phyloP scores from a whole-genome alignment of 2,329 filamentous ascomycete genomes.

The Metarhizium guizhouense region DNA sequence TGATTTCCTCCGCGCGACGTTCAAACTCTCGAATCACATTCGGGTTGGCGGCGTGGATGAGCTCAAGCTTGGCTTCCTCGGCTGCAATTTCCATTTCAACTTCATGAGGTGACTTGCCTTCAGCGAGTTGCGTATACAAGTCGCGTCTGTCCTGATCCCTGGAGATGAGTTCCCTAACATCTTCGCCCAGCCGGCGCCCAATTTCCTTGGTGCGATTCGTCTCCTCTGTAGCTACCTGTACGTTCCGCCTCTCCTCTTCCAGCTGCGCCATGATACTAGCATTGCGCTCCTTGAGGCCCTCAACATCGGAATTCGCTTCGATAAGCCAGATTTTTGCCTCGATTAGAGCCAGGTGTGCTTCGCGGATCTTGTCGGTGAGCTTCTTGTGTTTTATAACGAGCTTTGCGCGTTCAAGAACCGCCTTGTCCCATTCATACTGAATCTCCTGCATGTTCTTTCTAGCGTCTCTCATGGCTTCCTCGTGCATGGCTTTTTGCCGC shows the following conservation, averaged over 20 bases:
- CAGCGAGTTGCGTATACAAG: slow-evolving; percentile 33
- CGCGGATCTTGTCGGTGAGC: slow-evolving; percentile 52
- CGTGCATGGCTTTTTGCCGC: slow-evolving; percentile 18
- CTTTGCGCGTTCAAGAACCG: slow-evolving; percentile 47
- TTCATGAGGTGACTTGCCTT: slow-evolving; percentile 48
- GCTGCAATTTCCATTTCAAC: slow-evolving; percentile 66
- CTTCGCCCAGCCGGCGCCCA: slow-evolving; percentile 19
- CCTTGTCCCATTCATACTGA: slow-evolving; percentile 43
- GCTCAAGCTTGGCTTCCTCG: slow-evolving; percentile 65
- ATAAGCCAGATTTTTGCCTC: slow-evolving; percentile 62
- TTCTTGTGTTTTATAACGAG: slow-evolving; percentile 44
- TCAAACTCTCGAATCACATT: slow-evolving; percentile 71
- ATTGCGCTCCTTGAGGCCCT: slow-evolving; percentile 59
- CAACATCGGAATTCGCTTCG: slow-evolving; percentile 76
- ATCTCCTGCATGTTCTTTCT: slow-evolving; percentile 36
- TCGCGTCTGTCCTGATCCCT: slow-evolving; percentile 29
- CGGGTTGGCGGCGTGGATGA: slow-evolving; percentile 71
- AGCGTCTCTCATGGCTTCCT: slow-evolving; percentile 23
- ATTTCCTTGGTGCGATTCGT: slow-evolving; percentile 27
- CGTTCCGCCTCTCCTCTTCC: slow-evolving; percentile 32
- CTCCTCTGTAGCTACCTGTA: slow-evolving; percentile 27
- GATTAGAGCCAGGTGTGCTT: slow-evolving; percentile 53
- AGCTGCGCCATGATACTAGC: slow-evolving; percentile 45
- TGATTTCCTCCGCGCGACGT: slow-evolving; percentile 60
- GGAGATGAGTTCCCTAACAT: slow-evolving; percentile 30